A percentile compares a stretch with the other conserved stretches of the same genome.
These are phyloP conservation scores for Nemania sp. DNA, from an alignment of 2,329 filamentous ascomycete genomes.

Conservation along the genomic window DNA sequence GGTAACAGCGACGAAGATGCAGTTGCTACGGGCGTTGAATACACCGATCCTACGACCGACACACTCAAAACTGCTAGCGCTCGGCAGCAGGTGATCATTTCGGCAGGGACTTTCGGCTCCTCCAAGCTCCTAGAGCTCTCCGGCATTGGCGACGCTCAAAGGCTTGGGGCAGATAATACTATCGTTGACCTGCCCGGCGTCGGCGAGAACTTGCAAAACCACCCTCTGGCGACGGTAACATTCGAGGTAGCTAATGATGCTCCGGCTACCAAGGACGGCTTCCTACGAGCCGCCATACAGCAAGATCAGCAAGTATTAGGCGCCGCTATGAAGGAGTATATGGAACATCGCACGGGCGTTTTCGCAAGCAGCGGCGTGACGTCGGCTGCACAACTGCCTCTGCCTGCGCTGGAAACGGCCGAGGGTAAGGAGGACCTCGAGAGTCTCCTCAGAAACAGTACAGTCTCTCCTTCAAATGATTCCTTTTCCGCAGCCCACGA, in stretches of 20 bases:
- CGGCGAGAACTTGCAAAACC: conserved; percentile 1
- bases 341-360: not conserved
- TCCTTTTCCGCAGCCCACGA: conserved; percentile 13
- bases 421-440: not conserved
- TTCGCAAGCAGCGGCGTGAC: not conserved
- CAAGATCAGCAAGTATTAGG: not conserved
- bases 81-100: not conserved
- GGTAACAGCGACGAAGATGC: not conserved
- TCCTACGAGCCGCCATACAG: not conserved
- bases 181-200: not conserved
- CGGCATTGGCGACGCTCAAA: not conserved
- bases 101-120: not conserved
- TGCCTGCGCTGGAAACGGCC: not conserved
- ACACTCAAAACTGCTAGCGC: not conserved
- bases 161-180: not conserved
- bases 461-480: not conserved
- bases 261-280: not conserved
- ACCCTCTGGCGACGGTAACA: not conserved
- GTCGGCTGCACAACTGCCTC: not conserved
- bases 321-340: not conserved
- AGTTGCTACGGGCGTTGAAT: conserved; percentile 3
- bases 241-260: not conserved
- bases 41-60: not conserved
- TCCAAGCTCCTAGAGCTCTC: not conserved
- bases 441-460: not conserved